Conservation (phyloP, 2,329 filamentous ascomycete genomes). For the Bipolaris gigantea region DNA sequence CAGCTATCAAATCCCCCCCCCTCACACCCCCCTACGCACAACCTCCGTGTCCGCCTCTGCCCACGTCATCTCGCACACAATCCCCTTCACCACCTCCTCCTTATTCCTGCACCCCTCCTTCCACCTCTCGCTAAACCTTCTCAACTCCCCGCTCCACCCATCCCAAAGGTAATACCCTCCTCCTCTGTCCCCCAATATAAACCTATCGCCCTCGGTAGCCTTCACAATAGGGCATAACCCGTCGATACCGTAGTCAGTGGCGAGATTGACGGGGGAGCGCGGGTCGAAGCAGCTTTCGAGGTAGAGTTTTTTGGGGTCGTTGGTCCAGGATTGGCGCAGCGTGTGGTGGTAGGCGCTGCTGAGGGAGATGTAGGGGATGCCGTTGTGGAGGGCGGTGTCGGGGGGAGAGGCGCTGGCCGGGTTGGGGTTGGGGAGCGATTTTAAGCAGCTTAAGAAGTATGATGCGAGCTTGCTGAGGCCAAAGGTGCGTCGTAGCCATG, state of each 20-base stretch:
- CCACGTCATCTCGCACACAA: slow-evolving; percentile 6
- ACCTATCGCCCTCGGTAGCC: slow-evolving; percentile 2
- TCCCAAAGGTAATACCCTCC: slow-evolving; percentile 11
- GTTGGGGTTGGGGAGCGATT: background rate
- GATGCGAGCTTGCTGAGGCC: background rate
- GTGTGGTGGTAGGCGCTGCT: slow-evolving; percentile 2
- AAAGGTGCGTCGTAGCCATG: background rate
- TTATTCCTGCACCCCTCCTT: slow-evolving; percentile 5
- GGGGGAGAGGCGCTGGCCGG: background rate
- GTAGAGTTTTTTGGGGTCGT: slow-evolving; percentile 9
- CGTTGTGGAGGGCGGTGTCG: background rate
- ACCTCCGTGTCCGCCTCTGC: slow-evolving; percentile 5
- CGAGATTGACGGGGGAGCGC: background rate
- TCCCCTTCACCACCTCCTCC: slow-evolving; percentile 6
- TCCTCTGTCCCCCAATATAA: slow-evolving; percentile 5
- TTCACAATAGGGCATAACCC: slow-evolving; percentile 10
- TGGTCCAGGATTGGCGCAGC: slow-evolving; percentile 7
- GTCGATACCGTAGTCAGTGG: slow-evolving; percentile 8
- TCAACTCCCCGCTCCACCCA: slow-evolving; percentile 7
- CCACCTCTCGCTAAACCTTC: slow-evolving; percentile 6
- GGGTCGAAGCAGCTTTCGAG: slow-evolving; percentile 5
- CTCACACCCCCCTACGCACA: background rate
- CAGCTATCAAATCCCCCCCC: too few species aligned
- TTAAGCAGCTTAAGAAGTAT: background rate
- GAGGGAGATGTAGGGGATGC: slow-evolving; percentile 9